These are phyloP conservation scores for Forsythia suspensa DNA, from an alignment of 257 asterid species.

Conservation along the genomic window DNA sequence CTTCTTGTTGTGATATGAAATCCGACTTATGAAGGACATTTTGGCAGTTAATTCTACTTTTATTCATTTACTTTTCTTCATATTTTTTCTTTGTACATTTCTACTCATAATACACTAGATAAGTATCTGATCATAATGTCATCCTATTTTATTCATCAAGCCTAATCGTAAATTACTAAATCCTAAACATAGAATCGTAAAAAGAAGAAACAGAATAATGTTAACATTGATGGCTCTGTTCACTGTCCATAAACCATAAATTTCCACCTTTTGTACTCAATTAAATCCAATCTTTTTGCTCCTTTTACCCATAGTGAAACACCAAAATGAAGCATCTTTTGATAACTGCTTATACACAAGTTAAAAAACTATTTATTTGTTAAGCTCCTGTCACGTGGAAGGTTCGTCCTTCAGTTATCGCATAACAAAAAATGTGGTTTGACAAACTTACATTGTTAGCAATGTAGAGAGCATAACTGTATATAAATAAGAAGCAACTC, in stretches of 20 bases:
- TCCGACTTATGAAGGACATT: no score
- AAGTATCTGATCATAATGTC: background rate
- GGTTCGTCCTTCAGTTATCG: background rate
- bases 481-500: slow-evolving; percentile 1
- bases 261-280: background rate
- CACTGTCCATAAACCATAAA: background rate
- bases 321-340: background rate
- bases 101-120: background rate
- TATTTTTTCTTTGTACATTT: no score
- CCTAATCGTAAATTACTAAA: background rate
- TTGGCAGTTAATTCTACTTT: no score
- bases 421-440: background rate
- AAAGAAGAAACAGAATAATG: background rate
- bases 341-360: slow-evolving; percentile 9
- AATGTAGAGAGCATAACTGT: background rate
- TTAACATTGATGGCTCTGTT: background rate
- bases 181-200: background rate
- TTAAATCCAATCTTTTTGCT: background rate
- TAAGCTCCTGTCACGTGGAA: slow-evolving; percentile 4
- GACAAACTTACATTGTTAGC: background rate
- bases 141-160: background rate
- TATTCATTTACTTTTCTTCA: no score
- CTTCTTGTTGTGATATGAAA: no score
- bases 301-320: background rate
- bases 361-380: slow-evolving; percentile 1